These are phyloP conservation scores for Scenedesmus sp. DNA, from an alignment of 163 green algal genomes.

Conservation along the genomic window DNA sequence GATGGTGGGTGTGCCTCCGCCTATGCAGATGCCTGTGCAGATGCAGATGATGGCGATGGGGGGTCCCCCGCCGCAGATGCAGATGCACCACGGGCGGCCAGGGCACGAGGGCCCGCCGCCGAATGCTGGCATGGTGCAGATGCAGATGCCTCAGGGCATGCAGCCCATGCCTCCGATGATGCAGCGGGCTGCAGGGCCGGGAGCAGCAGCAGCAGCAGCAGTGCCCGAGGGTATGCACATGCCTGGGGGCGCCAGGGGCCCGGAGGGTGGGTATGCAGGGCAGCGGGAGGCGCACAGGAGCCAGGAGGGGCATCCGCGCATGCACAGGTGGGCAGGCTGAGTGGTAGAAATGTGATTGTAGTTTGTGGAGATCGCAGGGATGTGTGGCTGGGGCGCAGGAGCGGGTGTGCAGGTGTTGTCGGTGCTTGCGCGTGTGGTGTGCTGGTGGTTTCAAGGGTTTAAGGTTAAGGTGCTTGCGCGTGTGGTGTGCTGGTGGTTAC, in stretches of 20 bases:
- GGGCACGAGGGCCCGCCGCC: not conserved
- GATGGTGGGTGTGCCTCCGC: not conserved
- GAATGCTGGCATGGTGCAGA: not conserved
- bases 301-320: conserved; percentile 12
- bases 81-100: not conserved
- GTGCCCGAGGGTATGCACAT: not conserved
- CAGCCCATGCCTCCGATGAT: conserved; percentile 18
- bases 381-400: too few species aligned
- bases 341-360: not conserved
- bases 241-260: not conserved
- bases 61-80: not conserved
- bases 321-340: conserved; percentile 8
- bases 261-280: not conserved
- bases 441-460: too few species aligned
- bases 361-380: too few species aligned
- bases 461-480: too few species aligned
- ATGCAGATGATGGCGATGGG: not conserved
- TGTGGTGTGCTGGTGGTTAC: not conserved
- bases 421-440: not conserved
- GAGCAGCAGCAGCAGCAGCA: not conserved
- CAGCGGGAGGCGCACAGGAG: not conserved
- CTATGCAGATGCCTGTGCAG: not conserved
- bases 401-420: not conserved
- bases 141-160: not conserved
- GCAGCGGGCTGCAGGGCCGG: not conserved